Evolutionary conservation across 75 land plant species (phyloP), one percentile per base, ranked within the genome.

Genomic region (Selaginella tamariscina): DNA sequence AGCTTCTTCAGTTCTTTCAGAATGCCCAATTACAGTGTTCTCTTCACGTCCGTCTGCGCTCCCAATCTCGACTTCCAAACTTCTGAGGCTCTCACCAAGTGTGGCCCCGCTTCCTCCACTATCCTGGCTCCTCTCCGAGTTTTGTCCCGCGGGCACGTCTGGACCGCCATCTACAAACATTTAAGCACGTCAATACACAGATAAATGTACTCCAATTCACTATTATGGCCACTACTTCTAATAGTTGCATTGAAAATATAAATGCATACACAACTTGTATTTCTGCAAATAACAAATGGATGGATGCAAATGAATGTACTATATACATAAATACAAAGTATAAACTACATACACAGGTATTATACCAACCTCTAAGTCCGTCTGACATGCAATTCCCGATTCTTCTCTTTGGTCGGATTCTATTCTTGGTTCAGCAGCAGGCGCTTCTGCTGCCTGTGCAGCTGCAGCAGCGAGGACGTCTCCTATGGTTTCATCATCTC

Each of bases 41-140:
- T 88, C 97, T 74, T 92, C 97, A 79, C 85, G 93, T 21, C 96
- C 98, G 79, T 93, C 98, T 32, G 82, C 98, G 85, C 96, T 93
- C 60, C 98, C 96, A 67, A 93, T 89, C 74, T 93, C 98, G 15
- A 93, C 98, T 73, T 93, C 98, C 60, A 89, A 83, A 72, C 98
- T 93, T 1, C 96, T 82, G 2, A 93, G 84, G 56, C 95, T 89
- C 71, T 93, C 96, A 2, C 98, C 98, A 27, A 89, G 64, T 29
- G 96, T 93, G 32, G 96, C 96, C 20, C 96, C 96, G 69, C 96
- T 89, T 67, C 84, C 98, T 75, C 96, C 68, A 73, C 98, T 93
- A 67, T 80, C 96, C 77, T 89, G 98, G 66, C 98, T 93, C 15
- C 49, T 5, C 15, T 39, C 49, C 5, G 49, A 39, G 49, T 39